Evolutionary conservation across 2,329 filamentous ascomycete species (phyloP).

Genomic region (Tricladium varicosporioides): DNA sequence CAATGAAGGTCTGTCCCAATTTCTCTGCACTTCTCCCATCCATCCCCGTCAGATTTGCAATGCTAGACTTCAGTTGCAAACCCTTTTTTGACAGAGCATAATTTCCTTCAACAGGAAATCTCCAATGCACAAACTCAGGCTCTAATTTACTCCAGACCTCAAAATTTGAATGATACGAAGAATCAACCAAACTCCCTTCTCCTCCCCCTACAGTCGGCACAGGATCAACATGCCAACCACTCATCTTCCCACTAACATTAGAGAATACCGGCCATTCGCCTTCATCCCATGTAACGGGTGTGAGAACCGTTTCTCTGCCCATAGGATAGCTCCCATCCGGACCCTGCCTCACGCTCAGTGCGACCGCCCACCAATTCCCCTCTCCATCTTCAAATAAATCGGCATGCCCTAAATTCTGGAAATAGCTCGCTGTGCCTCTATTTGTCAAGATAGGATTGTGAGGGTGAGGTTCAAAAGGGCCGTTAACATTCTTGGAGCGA

Average conservation of each 20-base stretch:
- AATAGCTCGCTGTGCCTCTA: conserved; percentile 43
- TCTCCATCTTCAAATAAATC: conserved; percentile 52
- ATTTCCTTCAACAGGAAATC: conserved; percentile 41
- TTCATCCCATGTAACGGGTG: conserved; percentile 46
- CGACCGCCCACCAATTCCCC: conserved; percentile 53
- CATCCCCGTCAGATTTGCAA: conserved; percentile 52
- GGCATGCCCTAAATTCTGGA: conserved; percentile 55
- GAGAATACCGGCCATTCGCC: conserved; percentile 47
- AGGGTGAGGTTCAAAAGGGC: conserved; percentile 44
- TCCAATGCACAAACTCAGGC: conserved; percentile 54
- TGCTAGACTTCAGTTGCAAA: conserved; percentile 47
- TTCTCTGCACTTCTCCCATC: conserved; percentile 47
- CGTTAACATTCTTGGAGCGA: conserved; percentile 40
- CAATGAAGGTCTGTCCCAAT: conserved; percentile 50
- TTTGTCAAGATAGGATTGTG: conserved; percentile 47
- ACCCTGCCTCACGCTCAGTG: conserved; percentile 45
- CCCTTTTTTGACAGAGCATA: conserved; percentile 46
- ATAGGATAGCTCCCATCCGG: conserved; percentile 47
- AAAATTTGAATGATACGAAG: conserved; percentile 46
- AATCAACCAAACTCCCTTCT: conserved; percentile 41
- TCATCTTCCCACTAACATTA: conserved; percentile 44
- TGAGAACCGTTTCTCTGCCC: conserved; percentile 53
- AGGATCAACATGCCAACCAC: conserved; percentile 31
- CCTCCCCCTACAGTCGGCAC: conserved; percentile 37
- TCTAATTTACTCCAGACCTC: conserved; percentile 43